Conservation (phyloP, 208 protist species). For the Trypanosoma rangeli region DNA sequence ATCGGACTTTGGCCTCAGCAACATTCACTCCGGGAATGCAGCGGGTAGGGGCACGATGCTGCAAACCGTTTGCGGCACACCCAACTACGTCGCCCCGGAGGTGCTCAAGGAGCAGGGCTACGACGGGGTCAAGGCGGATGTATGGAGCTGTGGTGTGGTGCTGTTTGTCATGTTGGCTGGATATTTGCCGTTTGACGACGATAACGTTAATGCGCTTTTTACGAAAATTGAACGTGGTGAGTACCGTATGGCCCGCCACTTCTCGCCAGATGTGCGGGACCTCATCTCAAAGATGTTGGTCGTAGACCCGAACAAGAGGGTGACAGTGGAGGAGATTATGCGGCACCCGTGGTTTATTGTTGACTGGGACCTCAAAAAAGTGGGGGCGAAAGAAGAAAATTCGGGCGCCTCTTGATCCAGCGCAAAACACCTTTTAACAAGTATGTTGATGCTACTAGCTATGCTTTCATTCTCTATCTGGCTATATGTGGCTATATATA, state of each 20-base stretch:
- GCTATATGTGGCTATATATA: constrained; percentile 2
- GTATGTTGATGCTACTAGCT: background rate
- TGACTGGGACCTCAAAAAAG: constrained; percentile 55
- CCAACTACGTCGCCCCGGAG: constrained; percentile 81
- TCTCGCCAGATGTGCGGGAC: constrained; percentile 64
- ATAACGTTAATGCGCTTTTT: constrained; percentile 90
- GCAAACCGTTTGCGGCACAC: constrained; percentile 65
- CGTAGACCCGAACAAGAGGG: constrained; percentile 74
- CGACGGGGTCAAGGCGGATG: constrained; percentile 89
- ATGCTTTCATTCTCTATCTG: background rate
- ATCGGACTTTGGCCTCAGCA: constrained; percentile 90
- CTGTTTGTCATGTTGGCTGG: constrained; percentile 91
- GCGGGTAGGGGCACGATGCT: constrained; percentile 45
- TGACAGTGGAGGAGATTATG: constrained; percentile 86
- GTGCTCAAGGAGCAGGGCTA: constrained; percentile 62
- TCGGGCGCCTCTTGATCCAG: constrained; percentile 7
- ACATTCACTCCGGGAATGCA: constrained; percentile 52
- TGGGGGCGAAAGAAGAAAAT: constrained; percentile 10
- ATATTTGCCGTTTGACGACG: constrained; percentile 88
- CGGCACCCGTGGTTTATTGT: constrained; percentile 84
- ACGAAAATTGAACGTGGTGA: constrained; percentile 90
- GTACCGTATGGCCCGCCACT: constrained; percentile 75
- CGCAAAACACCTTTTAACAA: constrained; percentile 20
- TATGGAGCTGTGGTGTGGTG: constrained; percentile 93
- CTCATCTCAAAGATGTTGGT: constrained; percentile 81